These are phyloP conservation scores for Houttuynia cordata DNA, from an alignment of 164 flowering plant genomes.

Conservation along the genomic window DNA sequence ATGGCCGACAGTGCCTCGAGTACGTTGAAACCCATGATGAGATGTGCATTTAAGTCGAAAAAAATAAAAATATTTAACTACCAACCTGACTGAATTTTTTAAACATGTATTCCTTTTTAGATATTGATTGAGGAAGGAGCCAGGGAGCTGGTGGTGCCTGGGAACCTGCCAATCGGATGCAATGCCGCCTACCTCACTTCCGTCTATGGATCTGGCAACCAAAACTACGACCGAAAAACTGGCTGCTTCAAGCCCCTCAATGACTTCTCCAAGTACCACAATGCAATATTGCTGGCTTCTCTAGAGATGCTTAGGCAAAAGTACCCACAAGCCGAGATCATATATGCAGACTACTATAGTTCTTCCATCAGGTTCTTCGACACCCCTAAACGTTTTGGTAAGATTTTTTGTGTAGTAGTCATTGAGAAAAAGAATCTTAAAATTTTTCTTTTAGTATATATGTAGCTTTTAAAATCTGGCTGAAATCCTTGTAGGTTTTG, in stretches of 20 bases:
- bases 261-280: background rate
- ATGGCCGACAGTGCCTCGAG: too few relatives aligned
- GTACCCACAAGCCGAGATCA: background rate
- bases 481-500: background rate
- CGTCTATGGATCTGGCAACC: background rate
- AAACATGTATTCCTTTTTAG: too few relatives aligned
- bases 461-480: too few relatives aligned
- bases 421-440: too few relatives aligned
- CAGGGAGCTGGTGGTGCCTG: background rate
- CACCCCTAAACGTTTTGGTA: background rate
- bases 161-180: background rate
- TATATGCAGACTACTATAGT: background rate
- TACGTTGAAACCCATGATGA: too few relatives aligned
- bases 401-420: too few relatives aligned
- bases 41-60: too few relatives aligned
- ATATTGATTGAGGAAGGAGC: background rate
- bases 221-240: background rate
- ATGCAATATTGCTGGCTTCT: background rate
- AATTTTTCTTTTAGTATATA: too few relatives aligned
- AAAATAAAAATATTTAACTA: too few relatives aligned
- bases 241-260: background rate
- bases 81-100: too few relatives aligned
- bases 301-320: background rate
- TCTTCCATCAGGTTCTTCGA: background rate
- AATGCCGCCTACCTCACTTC: background rate